These are phyloP conservation scores for Solanum verrucosum DNA, from an alignment of 257 asterid genomes.

Conservation along the genomic window DNA sequence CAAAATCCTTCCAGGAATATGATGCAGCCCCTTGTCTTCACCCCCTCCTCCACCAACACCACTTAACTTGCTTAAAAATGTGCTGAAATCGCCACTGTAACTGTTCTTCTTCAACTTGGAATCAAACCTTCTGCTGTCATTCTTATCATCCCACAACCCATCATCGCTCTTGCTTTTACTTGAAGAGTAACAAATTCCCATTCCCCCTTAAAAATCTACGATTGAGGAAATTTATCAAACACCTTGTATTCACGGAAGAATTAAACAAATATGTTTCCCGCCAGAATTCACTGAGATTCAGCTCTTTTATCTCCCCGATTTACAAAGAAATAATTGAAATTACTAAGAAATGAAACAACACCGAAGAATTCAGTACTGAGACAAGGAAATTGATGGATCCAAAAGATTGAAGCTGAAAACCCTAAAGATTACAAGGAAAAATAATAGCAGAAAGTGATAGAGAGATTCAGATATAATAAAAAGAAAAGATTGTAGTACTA, in stretches of 20 bases:
- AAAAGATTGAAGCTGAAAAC: background rate
- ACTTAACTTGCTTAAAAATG: conserved; percentile 52
- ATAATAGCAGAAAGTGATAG: background rate
- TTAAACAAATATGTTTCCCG: background rate
- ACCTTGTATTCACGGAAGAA: background rate
- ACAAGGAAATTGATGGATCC: background rate
- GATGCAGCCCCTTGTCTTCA: conserved; percentile 73
- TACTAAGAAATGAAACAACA: background rate
- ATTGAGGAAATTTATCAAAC: background rate
- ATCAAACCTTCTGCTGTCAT: conserved; percentile 19
- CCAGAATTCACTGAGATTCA: background rate
- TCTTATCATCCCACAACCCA: conserved; percentile 26
- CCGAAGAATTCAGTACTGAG: background rate
- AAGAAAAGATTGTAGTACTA: background rate
- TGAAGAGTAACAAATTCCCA: conserved; percentile 93
- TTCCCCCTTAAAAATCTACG: conserved; percentile 1
- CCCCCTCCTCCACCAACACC: conserved; percentile 72
- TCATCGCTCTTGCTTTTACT: conserved; percentile 25
- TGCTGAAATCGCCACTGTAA: conserved; percentile 50
- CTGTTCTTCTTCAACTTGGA: conserved; percentile 39
- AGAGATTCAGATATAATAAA: background rate
- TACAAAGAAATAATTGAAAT: background rate
- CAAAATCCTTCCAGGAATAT: conserved; percentile 67
- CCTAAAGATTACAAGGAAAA: background rate
- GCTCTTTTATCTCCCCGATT: background rate